phyloP scores from a whole-genome alignment of 345 rosid species.

The Xanthoceras sorbifolium region DNA sequence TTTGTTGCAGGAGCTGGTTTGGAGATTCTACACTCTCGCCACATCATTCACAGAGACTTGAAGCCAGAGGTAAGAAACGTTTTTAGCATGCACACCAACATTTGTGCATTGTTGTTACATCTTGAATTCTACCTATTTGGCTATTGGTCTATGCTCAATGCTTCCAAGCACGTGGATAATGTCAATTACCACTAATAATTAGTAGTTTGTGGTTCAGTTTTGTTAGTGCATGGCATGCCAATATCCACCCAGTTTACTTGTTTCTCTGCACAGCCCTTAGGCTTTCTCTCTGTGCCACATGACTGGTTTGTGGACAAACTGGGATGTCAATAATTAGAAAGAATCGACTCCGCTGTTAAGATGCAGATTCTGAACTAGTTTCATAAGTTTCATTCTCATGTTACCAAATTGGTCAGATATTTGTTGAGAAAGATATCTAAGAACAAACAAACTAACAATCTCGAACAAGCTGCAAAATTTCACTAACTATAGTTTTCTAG shows the following conservation, averaged over 20 bases:
- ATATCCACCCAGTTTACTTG: background rate
- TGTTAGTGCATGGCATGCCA: background rate
- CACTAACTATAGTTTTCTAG: background rate
- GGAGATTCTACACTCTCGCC: slow-evolving; percentile 53
- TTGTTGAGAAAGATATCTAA: background rate
- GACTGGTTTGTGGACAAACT: background rate
- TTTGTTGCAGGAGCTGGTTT: slow-evolving; percentile 58
- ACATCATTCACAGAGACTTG: slow-evolving; percentile 63
- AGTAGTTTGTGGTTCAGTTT: background rate
- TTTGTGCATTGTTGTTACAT: background rate
- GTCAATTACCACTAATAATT: background rate
- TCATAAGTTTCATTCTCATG: background rate
- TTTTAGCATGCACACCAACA: background rate
- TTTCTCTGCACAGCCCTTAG: background rate
- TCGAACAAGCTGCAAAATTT: background rate
- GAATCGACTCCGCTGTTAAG: background rate
- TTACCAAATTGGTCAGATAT: too few species aligned
- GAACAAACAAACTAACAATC: background rate
- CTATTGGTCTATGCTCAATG: background rate
- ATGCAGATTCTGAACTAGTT: background rate
- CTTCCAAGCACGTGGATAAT: background rate
- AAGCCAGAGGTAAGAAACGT: slow-evolving; percentile 57
- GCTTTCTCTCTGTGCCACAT: background rate
- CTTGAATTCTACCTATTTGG: background rate
- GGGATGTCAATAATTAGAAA: background rate